Percentiles rank a stretch among this genome's conserved stretches.
These are phyloP conservation scores for Xylariaceae sp. DNA, from an alignment of 2,329 filamentous ascomycete genomes.

Conservation along the genomic window DNA sequence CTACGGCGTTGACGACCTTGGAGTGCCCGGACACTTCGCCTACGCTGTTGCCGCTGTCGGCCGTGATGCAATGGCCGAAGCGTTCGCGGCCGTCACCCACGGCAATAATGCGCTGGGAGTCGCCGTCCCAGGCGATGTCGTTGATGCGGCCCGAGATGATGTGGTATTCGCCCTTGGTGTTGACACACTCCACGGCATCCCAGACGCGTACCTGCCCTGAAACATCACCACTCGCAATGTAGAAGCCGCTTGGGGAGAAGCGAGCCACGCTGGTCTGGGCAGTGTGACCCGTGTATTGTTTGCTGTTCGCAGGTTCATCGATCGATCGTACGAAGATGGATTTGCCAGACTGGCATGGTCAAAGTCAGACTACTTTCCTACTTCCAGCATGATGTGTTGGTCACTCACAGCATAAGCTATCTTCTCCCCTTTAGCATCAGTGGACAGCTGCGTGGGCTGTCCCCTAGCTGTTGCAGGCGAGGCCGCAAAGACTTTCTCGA, in stretches of 20 bases:
- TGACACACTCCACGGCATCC: constrained; percentile 81
- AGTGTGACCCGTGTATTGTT: constrained; percentile 91
- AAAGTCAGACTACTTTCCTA: no score
- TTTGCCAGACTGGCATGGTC: constrained; percentile 70
- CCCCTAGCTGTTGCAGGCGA: constrained; percentile 79
- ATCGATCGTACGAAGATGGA: constrained; percentile 95
- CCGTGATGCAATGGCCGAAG: constrained; percentile 90
- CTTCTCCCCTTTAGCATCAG: constrained; percentile 83
- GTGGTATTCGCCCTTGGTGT: constrained; percentile 88
- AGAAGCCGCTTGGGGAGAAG: constrained; percentile 92
- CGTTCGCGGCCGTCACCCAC: constrained; percentile 93
- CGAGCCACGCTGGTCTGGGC: constrained; percentile 85
- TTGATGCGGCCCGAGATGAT: constrained; percentile 95
- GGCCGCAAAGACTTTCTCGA: constrained; percentile 75
- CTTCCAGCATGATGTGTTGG: not conserved
- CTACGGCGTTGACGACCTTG: constrained; percentile 84
- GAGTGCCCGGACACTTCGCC: constrained; percentile 92
- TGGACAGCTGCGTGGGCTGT: constrained; percentile 82
- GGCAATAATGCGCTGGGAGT: constrained; percentile 92
- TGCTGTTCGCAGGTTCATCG: constrained; percentile 77
- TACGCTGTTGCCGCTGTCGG: constrained; percentile 92
- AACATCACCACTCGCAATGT: constrained; percentile 86
- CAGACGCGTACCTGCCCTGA: constrained; percentile 84
- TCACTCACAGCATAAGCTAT: constrained; percentile 82
- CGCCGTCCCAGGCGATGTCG: constrained; percentile 95